Evolutionary conservation across 306 rosid genomes (phyloP), one percentile per base, ranked within the genome.

Genomic region (Lathyrus aphaca): DNA sequence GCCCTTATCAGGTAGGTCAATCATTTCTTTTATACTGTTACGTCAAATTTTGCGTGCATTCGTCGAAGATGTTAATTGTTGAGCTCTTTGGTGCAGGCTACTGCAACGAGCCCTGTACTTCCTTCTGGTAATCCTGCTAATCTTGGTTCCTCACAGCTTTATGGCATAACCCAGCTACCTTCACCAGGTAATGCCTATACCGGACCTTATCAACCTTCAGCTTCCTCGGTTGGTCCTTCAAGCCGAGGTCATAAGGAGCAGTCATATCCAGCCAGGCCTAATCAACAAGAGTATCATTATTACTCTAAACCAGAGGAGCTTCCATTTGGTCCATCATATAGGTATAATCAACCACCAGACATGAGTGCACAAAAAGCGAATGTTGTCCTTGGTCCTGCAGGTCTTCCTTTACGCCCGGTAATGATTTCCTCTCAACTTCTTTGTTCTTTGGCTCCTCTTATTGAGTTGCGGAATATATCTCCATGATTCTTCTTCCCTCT

Each of bases 371-470:
- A 88, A 2, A 84, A 77, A 67, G 64, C 77, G 40, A 79, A 81
- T 76, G 85, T 84, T 70, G 54, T 59, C 60, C 91, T 87, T 72
- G 83, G 89, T 79, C 83, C 88, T 54, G 71, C 29, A 9, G 97
- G 97, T 79, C 97, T 91, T 80, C 99, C 99, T 69, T 74, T 90
- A 68, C 96, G 95, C 46, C 97, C 86, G 91, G 99, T 95, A 77
- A 87, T 90, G 74, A 73, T 61, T 74, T 50, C 64, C 79, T 80
- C 72, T 68, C 40, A 77, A 77, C 59, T 46, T 57, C 40, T 30
- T 66, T 71, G 60, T 17, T 25, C 63, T 69, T 46, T 60, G 55
- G 56, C 14, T 8, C 66, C 59, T 73, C 65, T 54, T 76, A 40
- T 81, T 73, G 51, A 72, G n/a, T 25, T 46, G 35, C 76, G 70